Evolutionary conservation across 805 yeast species (phyloP).

Genomic region (Hanseniaspora vineae): DNA sequence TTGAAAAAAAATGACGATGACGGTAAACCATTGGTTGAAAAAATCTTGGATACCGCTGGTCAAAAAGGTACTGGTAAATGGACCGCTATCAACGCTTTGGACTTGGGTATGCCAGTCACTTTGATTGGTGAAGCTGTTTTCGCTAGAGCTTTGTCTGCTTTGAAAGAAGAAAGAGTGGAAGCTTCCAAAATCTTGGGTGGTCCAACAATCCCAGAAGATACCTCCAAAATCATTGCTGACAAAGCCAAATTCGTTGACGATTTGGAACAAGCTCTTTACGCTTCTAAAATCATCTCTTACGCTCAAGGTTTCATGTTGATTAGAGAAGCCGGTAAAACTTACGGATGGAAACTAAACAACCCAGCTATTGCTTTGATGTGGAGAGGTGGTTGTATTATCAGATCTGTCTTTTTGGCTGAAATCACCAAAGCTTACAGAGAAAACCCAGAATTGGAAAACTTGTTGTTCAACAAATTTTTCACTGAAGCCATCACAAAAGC

Average conservation of each 20-base stretch:
- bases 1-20: slow-evolving; percentile 80
- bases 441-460: slow-evolving; percentile 86
- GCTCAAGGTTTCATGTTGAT: slow-evolving; percentile 99
- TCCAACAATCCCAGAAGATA: slow-evolving; percentile 45
- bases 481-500: slow-evolving; percentile 83
- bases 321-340: slow-evolving; percentile 95
- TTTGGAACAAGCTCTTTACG: slow-evolving; percentile 95
- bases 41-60: slow-evolving; percentile 93
- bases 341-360: slow-evolving; percentile 94
- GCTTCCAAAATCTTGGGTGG: slow-evolving; percentile 75
- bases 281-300: slow-evolving; percentile 95
- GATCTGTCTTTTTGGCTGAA: slow-evolving; percentile 96
- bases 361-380: slow-evolving; percentile 98
- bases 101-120: slow-evolving; percentile 96
- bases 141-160: slow-evolving; percentile 87
- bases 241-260: slow-evolving; percentile 77
- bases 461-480: slow-evolving; percentile 93
- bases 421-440: slow-evolving; percentile 93
- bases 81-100: slow-evolving; percentile 97
- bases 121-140: slow-evolving; percentile 98
- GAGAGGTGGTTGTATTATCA: slow-evolving; percentile 99
- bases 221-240: slow-evolving; percentile 46
- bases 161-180: slow-evolving; percentile 79
- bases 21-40: slow-evolving; percentile 89
- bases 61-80: slow-evolving; percentile 99